Conservation (phyloP, 2,329 filamentous ascomycete species). For the Huntiella omanensis region DNA sequence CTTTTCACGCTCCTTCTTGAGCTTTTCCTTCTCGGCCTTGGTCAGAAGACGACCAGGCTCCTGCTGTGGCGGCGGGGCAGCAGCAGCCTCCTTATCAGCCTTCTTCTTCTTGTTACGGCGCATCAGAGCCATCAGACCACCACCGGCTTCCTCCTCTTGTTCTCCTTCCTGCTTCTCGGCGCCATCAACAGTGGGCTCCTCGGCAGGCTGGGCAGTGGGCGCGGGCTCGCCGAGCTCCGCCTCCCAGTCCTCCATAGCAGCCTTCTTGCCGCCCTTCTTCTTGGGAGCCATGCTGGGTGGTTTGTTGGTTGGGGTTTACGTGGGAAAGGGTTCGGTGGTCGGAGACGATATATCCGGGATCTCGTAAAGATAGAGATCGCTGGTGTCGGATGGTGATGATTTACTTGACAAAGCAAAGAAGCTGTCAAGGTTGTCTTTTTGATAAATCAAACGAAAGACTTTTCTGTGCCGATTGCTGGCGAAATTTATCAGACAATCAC, state of each 20-base stretch:
- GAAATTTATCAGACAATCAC: too few relatives aligned
- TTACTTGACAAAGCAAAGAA: too few relatives aligned
- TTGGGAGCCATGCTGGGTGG: constrained; percentile 59
- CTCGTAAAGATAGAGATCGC: neutral
- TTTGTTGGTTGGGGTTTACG: neutral
- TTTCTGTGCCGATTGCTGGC: too few relatives aligned
- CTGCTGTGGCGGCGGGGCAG: constrained; percentile 44
- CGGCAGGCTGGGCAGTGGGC: constrained; percentile 21
- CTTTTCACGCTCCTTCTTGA: constrained; percentile 97
- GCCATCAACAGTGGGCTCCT: constrained; percentile 26
- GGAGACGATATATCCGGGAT: neutral
- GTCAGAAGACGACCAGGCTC: constrained; percentile 58
- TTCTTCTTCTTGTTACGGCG: constrained; percentile 71
- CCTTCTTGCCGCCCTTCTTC: constrained; percentile 77
- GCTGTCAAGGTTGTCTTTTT: too few relatives aligned
- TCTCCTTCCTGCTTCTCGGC: constrained; percentile 31
- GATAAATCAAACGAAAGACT: too few relatives aligned
- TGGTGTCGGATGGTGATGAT: too few relatives aligned
- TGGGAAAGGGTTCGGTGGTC: neutral
- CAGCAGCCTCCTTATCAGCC: constrained; percentile 56
- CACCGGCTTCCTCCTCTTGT: constrained; percentile 34
- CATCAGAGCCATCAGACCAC: constrained; percentile 61
- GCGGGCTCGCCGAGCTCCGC: constrained; percentile 68
- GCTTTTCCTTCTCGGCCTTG: constrained; percentile 95
- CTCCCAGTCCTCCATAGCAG: constrained; percentile 82